Percentiles rank a stretch among this genome's conserved stretches.
Conservation (phyloP, 106 monocot genomes). For the Dioscorea dumetorum region DNA sequence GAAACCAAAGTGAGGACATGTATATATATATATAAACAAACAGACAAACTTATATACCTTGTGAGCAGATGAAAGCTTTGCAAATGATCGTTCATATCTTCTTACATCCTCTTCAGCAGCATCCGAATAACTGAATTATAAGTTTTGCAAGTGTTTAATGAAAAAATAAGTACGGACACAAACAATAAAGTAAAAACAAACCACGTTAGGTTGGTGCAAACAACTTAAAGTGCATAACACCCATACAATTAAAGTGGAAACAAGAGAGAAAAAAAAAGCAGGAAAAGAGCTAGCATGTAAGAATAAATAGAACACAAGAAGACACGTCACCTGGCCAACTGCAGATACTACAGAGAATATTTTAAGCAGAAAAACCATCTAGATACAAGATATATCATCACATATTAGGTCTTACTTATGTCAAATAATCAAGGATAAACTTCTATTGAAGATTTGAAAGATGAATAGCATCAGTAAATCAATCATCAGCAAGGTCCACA, state of each 20-base stretch:
- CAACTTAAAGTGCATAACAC: neutral
- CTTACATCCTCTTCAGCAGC: constrained; percentile 81
- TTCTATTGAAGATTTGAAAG: too few species aligned
- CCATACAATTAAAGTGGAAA: neutral
- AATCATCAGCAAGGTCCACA: too few species aligned
- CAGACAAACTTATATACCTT: constrained; percentile 34
- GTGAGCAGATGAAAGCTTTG: constrained; percentile 63
- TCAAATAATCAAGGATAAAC: too few species aligned
- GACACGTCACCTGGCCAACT: too few species aligned
- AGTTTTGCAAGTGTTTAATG: neutral
- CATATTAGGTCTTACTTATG: too few species aligned
- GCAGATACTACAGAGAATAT: too few species aligned
- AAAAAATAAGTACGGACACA: neutral
- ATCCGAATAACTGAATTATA: constrained; percentile 63
- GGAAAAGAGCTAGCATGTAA: too few species aligned
- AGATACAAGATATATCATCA: too few species aligned
- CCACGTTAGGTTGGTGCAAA: neutral
- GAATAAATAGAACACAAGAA: too few species aligned
- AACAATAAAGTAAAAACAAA: neutral
- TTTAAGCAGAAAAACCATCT: too few species aligned
- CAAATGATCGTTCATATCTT: constrained; percentile 78
- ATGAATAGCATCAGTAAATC: too few species aligned
- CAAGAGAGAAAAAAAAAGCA: neutral
- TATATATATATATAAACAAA: neutral
- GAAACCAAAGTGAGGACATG: neutral